These are phyloP conservation scores for Lotus japonicus DNA, from an alignment of 306 rosid genomes.

Conservation along the genomic window DNA sequence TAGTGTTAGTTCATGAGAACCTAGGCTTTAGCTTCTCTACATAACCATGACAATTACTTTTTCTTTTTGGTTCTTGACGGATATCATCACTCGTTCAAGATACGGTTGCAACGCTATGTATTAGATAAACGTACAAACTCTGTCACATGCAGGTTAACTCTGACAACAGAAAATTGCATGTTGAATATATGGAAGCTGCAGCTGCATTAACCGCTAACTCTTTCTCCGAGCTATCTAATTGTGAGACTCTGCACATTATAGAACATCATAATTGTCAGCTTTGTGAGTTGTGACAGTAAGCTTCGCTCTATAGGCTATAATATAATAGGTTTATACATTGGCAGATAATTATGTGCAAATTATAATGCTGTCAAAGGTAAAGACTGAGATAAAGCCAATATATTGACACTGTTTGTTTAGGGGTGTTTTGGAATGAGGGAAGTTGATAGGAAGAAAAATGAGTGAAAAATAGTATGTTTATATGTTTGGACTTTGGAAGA, in stretches of 20 bases:
- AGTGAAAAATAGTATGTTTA: no score
- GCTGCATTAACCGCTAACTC: conserved; percentile 88
- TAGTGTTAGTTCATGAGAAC: not conserved
- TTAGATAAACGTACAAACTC: not conserved
- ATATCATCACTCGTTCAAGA: no score
- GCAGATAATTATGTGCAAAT: not conserved
- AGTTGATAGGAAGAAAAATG: no score
- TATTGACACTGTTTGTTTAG: not conserved
- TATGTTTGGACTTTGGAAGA: no score
- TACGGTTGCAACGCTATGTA: not conserved
- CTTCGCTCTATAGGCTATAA: no score
- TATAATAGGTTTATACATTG: not conserved
- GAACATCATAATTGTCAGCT: not conserved
- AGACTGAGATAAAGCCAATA: not conserved
- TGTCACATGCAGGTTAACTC: conserved; percentile 40
- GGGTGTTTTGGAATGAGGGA: no score
- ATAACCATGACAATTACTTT: conserved; percentile 12
- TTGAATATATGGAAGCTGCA: conserved; percentile 93
- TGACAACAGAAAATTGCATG: conserved; percentile 71
- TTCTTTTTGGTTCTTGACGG: no score
- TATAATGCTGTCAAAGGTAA: not conserved
- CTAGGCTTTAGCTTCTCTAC: conserved; percentile 17
- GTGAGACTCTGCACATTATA: conserved; percentile 34
- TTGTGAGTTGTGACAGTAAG: no score
- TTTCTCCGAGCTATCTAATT: conserved; percentile 49